Evolutionary conservation across 345 rosid genomes (phyloP), one percentile per base, ranked within the genome.

Genomic region (Mangifera indica): DNA sequence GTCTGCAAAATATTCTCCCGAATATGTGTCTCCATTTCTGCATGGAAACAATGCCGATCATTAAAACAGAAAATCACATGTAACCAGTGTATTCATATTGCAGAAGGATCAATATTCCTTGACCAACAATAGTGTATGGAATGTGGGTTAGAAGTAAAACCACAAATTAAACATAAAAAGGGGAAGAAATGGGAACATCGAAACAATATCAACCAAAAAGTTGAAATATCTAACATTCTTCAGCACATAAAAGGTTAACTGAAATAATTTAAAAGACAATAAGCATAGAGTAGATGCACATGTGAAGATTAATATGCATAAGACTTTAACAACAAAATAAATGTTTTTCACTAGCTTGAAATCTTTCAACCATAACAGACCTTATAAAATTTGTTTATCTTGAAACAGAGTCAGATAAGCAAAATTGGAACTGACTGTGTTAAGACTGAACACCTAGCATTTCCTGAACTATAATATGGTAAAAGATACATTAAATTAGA

Each of bases 381-480:
- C 32, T 34, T 18, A 18, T 15, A 52, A 52, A 54, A 8, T 32
- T 20, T 22, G 7, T 53, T 34, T 15, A 54, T n/a, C 1, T 7
- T 3, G 48, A 48, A 29, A 12, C 46, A 29, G 7, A 26, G 29
- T 18, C 24, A 51, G 44, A 29, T 26, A 14, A 26, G 8, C 14
- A 32, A 66, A 25, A 53, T 9, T 5, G 18, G 49, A 53, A 53
- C 7, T 32, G n/a, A 42, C 29, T 44, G n/a, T 29, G 14, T 17
- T 1, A 29, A 51, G 34, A 20, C 45, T 49, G 4, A 18, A 32
- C 46, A n/a, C n/a, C n/a, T n/a, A n/a, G n/a, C 60, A 14, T 65
- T 15, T 64, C 37, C 55, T 21, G 11, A 67, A n/a, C 15, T 32
- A 34, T 67, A 67, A 49, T 66, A 3, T 49, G 56, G 25, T 65